Percentiles rank a stretch among this genome's conserved stretches.
phyloP scores from a whole-genome alignment of 345 rosid genomes.

The Gossypium ekmanianum region DNA sequence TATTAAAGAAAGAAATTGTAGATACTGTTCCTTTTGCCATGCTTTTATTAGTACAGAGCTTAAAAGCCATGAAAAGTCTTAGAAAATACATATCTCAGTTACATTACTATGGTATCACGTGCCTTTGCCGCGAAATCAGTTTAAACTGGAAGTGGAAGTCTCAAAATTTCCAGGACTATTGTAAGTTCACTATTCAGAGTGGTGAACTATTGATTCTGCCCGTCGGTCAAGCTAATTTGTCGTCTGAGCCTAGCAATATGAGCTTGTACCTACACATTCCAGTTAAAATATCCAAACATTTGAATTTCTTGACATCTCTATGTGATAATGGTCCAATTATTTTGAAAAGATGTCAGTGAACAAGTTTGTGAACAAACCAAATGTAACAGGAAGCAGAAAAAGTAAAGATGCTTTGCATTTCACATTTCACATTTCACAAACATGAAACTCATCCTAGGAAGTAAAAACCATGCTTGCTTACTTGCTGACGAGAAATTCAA shows the following conservation, averaged over 20 bases:
- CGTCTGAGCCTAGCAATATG: conserved; percentile 66
- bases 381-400: background rate
- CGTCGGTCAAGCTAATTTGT: conserved; percentile 64
- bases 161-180: conserved; percentile 9
- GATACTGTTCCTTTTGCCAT: conserved; percentile 3
- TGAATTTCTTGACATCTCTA: background rate
- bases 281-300: conserved; percentile 14
- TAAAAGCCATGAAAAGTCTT: background rate
- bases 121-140: conserved; percentile 22
- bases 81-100: conserved; percentile 21
- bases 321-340: background rate
- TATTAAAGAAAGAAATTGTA: conserved; percentile 10
- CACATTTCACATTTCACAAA: background rate
- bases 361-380: conserved; percentile 5
- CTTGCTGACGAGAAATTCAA: conserved; percentile 70
- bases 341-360: background rate
- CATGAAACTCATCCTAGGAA: conserved; percentile 3
- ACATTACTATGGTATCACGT: conserved; percentile 20
- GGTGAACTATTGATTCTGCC: conserved; percentile 60
- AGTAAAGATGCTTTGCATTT: background rate
- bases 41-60: conserved; percentile 16
- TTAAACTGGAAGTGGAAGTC: background rate
- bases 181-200: conserved; percentile 47
- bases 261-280: conserved; percentile 55
- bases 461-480: conserved; percentile 15